A percentile compares a stretch with the other conserved stretches of the same genome.
Evolutionary conservation across 225 moss, liverwort and hornwort species (phyloP).

Genomic region (Pseudoscleropodium purum): DNA sequence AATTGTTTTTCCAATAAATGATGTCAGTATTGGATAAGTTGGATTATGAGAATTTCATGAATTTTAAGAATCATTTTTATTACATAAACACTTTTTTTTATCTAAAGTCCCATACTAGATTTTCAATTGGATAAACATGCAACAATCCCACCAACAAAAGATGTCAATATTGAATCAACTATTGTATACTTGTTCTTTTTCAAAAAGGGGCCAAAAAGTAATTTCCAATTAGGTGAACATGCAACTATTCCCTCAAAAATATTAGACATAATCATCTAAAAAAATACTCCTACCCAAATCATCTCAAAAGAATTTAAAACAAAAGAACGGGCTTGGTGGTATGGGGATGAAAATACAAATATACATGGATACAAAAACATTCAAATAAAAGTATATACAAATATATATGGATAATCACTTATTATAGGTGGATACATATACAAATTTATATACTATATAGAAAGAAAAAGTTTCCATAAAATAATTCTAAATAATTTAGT

Average conservation of each 20-base stretch:
- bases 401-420: neutral
- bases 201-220: neutral
- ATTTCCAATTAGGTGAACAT: neutral
- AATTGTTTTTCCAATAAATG: neutral
- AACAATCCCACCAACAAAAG: neutral
- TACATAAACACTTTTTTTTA: neutral
- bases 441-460: rapidly evolving
- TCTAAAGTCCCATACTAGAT: rapidly evolving
- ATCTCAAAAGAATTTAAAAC: no score
- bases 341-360: neutral
- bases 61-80: neutral
- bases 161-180: neutral
- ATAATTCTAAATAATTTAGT: neutral
- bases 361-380: neutral
- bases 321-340: no score
- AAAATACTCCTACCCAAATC: no score
- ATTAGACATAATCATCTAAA: neutral
- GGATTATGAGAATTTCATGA: neutral
- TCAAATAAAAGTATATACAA: neutral
- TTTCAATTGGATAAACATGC: neutral
- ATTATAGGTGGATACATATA: neutral
- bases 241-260: neutral
- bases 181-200: neutral
- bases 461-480: neutral
- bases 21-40: neutral